Percentiles rank a stretch among this genome's conserved stretches.
phyloP scores from a whole-genome alignment of 116 monocot genomes.

The Zostera marina region DNA sequence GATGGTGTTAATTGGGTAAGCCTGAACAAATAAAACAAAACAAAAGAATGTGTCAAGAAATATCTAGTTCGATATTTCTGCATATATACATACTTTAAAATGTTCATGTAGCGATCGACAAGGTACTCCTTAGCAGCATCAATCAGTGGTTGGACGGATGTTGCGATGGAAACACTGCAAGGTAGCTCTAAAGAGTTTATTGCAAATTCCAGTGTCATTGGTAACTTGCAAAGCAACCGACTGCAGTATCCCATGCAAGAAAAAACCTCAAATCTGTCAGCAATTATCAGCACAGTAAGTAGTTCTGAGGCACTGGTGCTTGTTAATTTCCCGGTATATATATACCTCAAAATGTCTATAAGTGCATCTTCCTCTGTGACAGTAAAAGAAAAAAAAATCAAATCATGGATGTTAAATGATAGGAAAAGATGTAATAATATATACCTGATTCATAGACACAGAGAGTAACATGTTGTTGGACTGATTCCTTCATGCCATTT shows the following conservation, averaged over 20 bases:
- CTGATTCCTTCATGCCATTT: not conserved
- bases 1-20: not conserved
- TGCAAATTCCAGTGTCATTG: constrained; percentile 82
- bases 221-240: constrained; percentile 43
- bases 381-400: constrained; percentile 4
- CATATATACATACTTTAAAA: constrained; percentile 34
- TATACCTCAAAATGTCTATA: constrained; percentile 73
- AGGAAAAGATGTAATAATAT: not conserved
- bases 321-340: constrained; percentile 74
- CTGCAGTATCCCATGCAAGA: constrained; percentile 91
- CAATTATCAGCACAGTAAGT: constrained; percentile 70
- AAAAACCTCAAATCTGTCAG: constrained; percentile 88
- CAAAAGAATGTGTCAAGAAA: not conserved
- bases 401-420: not conserved
- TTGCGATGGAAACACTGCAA: constrained; percentile 54
- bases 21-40: not conserved
- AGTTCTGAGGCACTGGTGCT: constrained; percentile 30
- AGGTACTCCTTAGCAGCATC: constrained; percentile 78
- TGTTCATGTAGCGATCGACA: constrained; percentile 51
- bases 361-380: constrained; percentile 73
- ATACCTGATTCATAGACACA: not conserved
- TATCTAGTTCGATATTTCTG: constrained; percentile 3
- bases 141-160: constrained; percentile 72
- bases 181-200: constrained; percentile 76
- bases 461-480: not conserved